Percentiles rank a stretch among this genome's conserved stretches.
Conservation (phyloP, 2,329 filamentous ascomycete genomes). For the Didymella segeticola region DNA sequence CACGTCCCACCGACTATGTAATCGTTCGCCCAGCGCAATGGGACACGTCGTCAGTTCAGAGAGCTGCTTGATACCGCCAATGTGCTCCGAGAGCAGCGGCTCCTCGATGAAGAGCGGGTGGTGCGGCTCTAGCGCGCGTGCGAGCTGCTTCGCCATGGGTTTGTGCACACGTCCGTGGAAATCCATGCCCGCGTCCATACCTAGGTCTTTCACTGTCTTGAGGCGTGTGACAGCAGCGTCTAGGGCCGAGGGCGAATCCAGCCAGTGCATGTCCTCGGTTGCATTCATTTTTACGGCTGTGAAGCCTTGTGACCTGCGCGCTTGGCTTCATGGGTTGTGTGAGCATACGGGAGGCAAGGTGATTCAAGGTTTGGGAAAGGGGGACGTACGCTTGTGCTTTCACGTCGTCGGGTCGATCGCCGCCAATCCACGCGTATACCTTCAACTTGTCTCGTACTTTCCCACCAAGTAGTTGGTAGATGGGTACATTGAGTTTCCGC, state of each 20-base stretch:
- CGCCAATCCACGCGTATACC: constrained; percentile 82
- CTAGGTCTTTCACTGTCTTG: constrained; percentile 70
- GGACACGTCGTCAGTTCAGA: constrained; percentile 65
- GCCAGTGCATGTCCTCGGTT: constrained; percentile 76
- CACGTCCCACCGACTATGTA: constrained; percentile 76
- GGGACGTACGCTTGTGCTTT: constrained; percentile 59
- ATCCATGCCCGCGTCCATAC: constrained; percentile 76
- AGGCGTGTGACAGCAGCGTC: constrained; percentile 71
- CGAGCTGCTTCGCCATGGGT: constrained; percentile 82
- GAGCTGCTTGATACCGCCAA: constrained; percentile 69
- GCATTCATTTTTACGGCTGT: constrained; percentile 79
- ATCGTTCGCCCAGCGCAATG: constrained; percentile 74
- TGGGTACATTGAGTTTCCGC: constrained; percentile 67
- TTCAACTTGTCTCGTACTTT: constrained; percentile 73
- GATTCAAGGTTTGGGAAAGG: too few species aligned
- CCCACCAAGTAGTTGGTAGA: constrained; percentile 77
- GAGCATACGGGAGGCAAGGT: background rate
- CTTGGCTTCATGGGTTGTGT: constrained; percentile 45
- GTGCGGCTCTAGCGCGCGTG: constrained; percentile 69
- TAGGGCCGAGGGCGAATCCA: constrained; percentile 72
- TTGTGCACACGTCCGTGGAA: constrained; percentile 80
- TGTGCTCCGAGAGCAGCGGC: constrained; percentile 73
- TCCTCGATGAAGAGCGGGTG: constrained; percentile 79
- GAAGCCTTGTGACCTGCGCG: constrained; percentile 67
- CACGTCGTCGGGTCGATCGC: constrained; percentile 73